Evolutionary conservation across 495 filamentous ascomycete genomes (phyloP).

Genomic region (Lasiosphaeriaceae sp.): DNA sequence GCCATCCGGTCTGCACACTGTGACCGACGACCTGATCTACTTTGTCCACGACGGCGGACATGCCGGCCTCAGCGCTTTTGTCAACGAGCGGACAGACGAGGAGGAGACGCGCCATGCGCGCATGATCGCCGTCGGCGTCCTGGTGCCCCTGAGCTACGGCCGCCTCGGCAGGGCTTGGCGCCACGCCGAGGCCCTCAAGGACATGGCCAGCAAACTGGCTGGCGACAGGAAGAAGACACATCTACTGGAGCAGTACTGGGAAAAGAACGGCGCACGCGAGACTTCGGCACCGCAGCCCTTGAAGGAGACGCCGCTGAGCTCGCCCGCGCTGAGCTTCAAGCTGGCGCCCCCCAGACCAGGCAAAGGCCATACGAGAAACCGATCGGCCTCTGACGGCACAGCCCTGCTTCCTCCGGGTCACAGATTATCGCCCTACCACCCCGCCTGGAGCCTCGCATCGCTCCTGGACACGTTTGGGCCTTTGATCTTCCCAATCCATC

Average conservation of each 20-base stretch:
- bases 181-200: slow-evolving; percentile 72
- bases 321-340: slow-evolving; percentile 40
- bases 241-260: slow-evolving; percentile 76
- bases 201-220: slow-evolving; percentile 60
- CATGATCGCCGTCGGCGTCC: slow-evolving; percentile 85
- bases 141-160: slow-evolving; percentile 84
- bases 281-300: slow-evolving; percentile 41
- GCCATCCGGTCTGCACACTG: slow-evolving; percentile 87
- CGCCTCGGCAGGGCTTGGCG: slow-evolving; percentile 86
- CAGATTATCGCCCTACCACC: slow-evolving; percentile 72
- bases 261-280: slow-evolving; percentile 55
- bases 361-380: slow-evolving; percentile 48
- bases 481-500: slow-evolving; percentile 82
- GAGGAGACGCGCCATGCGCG: slow-evolving; percentile 78
- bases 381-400: slow-evolving; percentile 58
- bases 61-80: slow-evolving; percentile 89
- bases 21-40: slow-evolving; percentile 85
- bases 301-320: slow-evolving; percentile 53
- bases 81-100: slow-evolving; percentile 73
- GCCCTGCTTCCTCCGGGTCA: slow-evolving; percentile 64
- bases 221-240: slow-evolving; percentile 52
- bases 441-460: slow-evolving; percentile 72
- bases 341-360: slow-evolving; percentile 20
- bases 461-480: slow-evolving; percentile 84
- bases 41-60: slow-evolving; percentile 77